These are phyloP conservation scores for Deuterostichococcus epilithicus DNA, from an alignment of 139 green algal species.

Conservation along the genomic window DNA sequence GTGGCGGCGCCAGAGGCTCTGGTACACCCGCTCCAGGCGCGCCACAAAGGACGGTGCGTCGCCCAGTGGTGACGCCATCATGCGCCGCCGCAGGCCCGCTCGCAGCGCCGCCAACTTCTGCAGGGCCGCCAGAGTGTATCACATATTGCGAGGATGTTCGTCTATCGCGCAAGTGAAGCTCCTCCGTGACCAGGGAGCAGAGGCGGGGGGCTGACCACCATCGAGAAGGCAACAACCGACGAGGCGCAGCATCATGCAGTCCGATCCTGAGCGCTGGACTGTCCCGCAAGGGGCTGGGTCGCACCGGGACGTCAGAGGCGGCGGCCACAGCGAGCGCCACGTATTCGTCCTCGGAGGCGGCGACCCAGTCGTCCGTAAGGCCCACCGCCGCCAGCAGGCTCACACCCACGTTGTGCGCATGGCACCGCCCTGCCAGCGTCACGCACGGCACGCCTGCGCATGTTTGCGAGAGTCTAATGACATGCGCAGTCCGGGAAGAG, in stretches of 20 bases:
- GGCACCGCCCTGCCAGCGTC: conserved; percentile 79
- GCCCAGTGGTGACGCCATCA: conserved; percentile 80
- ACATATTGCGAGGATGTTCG: no score
- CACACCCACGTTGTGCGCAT: conserved; percentile 94
- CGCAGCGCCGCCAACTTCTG: conserved; percentile 58
- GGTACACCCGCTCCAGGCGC: conserved; percentile 73
- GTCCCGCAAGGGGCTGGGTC: not conserved
- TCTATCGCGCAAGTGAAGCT: no score
- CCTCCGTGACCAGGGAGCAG: no score
- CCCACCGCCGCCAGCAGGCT: conserved; percentile 80
- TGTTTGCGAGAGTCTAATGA: not conserved
- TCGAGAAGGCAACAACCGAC: not conserved
- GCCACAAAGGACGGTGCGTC: conserved; percentile 67
- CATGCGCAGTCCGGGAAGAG: not conserved
- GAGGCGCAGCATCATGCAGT: not conserved
- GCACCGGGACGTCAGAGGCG: conserved; percentile 39
- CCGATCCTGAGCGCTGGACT: not conserved
- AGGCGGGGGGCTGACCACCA: not conserved
- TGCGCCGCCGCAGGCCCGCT: conserved; percentile 57
- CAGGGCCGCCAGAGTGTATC: no score
- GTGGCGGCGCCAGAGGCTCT: conserved; percentile 52
- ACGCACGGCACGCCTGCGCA: conserved; percentile 74
- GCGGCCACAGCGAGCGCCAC: conserved; percentile 59
- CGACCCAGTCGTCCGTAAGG: conserved; percentile 72
- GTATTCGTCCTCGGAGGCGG: conserved; percentile 74